Conservation (phyloP, 2,329 filamentous ascomycete genomes). For the Escovopsis sp. region DNA sequence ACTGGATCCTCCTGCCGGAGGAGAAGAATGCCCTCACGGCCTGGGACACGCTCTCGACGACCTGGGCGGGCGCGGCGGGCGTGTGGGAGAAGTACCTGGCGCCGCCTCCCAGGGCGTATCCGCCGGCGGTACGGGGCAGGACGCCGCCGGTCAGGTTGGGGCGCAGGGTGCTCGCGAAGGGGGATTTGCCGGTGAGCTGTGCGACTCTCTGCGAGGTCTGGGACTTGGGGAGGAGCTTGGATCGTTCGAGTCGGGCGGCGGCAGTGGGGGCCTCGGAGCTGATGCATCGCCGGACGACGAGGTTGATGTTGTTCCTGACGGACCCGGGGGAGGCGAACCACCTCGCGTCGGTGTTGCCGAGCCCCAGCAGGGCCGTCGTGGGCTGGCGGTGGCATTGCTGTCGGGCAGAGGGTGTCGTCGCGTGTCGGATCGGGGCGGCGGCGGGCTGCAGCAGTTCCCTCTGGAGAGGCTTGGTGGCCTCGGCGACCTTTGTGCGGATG, state of each 20-base stretch:
- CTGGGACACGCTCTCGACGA: conserved; percentile 88
- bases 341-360: conserved; percentile 27
- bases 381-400: conserved; percentile 34
- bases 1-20: conserved; percentile 78
- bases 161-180: conserved; percentile 76
- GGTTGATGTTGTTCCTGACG: conserved; percentile 25
- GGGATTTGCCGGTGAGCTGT: conserved; percentile 58
- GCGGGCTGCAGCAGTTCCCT: conserved; percentile 29
- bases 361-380: conserved; percentile 34
- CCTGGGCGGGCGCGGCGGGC: conserved; percentile 72
- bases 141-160: conserved; percentile 86
- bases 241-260: conserved; percentile 27
- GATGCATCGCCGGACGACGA: conserved; percentile 35
- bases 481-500: conserved; percentile 34
- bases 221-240: conserved; percentile 34
- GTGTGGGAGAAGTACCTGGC: conserved; percentile 84
- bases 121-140: conserved; percentile 70
- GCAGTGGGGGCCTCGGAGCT: conserved; percentile 20
- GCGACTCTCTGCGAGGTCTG: conserved; percentile 36
- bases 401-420: conserved; percentile 13
- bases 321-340: conserved; percentile 32
- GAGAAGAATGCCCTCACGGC: conserved; percentile 85
- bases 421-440: conserved; percentile 19
- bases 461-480: conserved; percentile 29
- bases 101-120: conserved; percentile 64